These are phyloP conservation scores for Euptelea pleiosperma DNA, from an alignment of 164 flowering plant genomes.

Conservation along the genomic window DNA sequence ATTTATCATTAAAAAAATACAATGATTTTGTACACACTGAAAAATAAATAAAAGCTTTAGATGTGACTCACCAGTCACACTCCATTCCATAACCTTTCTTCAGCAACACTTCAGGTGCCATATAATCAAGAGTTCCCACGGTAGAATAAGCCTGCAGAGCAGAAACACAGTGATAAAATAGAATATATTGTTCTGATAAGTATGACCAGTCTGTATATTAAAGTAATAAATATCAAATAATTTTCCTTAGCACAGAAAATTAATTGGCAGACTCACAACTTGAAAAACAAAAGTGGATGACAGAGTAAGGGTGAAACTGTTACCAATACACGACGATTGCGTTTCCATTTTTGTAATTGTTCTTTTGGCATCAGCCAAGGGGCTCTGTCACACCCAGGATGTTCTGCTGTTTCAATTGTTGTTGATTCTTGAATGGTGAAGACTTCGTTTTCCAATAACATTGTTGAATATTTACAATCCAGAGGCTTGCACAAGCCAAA, in stretches of 20 bases:
- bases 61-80: constrained; percentile 64
- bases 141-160: constrained; percentile 79
- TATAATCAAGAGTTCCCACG: constrained; percentile 90
- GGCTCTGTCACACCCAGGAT: constrained; percentile 30
- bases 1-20: not conserved
- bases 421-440: constrained; percentile 42
- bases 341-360: constrained; percentile 75
- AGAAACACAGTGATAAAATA: not conserved
- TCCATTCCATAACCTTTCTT: constrained; percentile 93
- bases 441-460: constrained; percentile 58
- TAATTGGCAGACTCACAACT: not conserved
- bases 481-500: constrained; percentile 95
- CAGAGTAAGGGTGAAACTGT: not conserved
- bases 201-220: not conserved
- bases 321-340: constrained; percentile 88
- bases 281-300: not conserved
- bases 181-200: constrained; percentile 7
- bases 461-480: constrained; percentile 63
- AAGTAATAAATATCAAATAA: not conserved
- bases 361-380: constrained; percentile 86
- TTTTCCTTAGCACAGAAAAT: not conserved
- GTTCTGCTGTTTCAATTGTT: constrained; percentile 39
- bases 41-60: constrained; percentile 3
- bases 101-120: constrained; percentile 90
- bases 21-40: not conserved